Base-by-base conservation (phyloP, 1,139 yeast species). In the Geotrichum klebahnii region DNA sequence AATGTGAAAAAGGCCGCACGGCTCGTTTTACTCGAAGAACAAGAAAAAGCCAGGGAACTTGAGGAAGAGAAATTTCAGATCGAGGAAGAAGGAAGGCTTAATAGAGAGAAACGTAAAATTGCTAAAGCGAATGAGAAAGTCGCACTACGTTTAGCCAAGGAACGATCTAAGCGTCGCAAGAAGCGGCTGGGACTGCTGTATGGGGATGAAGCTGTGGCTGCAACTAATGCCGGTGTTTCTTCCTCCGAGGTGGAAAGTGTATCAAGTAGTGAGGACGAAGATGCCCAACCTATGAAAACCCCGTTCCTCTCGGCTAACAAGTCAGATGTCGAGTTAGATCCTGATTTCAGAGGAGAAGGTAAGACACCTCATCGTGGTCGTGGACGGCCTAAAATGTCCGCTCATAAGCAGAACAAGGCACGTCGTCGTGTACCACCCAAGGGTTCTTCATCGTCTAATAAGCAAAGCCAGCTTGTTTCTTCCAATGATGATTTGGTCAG, bases 241-340 rank as follows among this genome's bases (percentile, higher is more conserved):
- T 5, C 8, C 32, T 22, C 22, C 20, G 32, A 38, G 33, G 19
- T 10, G n/a, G 43, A 24, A 45, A 20, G 49, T 53, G 20, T 47
- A 57, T 4, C 51, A 23, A 17, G 16, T 16, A 23, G 17, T 22
- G n/a, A n/a, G n/a, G n/a, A n/a, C n/a, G n/a, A n/a, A n/a, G n/a
- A n/a, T n/a, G n/a, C n/a, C n/a, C n/a, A n/a, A n/a, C n/a, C n/a
- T n/a, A n/a, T n/a, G n/a, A n/a, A n/a, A n/a, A n/a, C n/a, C n/a
- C n/a, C n/a, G n/a, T n/a, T n/a, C n/a, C n/a, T n/a, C n/a, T n/a
- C n/a, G n/a, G n/a, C n/a, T n/a, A n/a, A n/a, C n/a, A n/a, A n/a
- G n/a, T n/a, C n/a, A n/a, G n/a, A n/a, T n/a, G n/a, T n/a, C n/a
- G n/a, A n/a, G n/a, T n/a, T n/a, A n/a, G n/a, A n/a, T n/a, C n/a